These are phyloP conservation scores for Puccinia hordei DNA, from an alignment of 1,284 basidiomycete species.

Conservation along the genomic window DNA sequence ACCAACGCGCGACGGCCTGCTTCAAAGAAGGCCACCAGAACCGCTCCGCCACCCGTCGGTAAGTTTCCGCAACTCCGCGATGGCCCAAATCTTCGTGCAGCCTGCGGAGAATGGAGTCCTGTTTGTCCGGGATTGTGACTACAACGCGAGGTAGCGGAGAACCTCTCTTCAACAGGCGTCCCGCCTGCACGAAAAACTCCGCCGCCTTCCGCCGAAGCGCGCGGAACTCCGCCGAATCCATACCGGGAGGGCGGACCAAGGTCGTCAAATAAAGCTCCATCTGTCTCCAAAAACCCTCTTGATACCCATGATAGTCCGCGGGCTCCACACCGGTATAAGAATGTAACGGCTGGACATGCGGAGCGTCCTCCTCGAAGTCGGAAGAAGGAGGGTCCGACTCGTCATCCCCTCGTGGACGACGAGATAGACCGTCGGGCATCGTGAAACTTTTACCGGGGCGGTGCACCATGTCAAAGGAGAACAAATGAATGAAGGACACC, in stretches of 20 bases:
- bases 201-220: neutral
- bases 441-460: slow-evolving; percentile 11
- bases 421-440: slow-evolving; percentile 21
- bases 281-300: neutral
- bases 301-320: no score
- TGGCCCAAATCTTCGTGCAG: slow-evolving; percentile 5
- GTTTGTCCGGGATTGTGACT: neutral
- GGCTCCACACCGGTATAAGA: no score
- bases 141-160: neutral
- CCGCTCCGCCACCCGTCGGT: neutral
- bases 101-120: neutral
- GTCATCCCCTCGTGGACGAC: neutral
- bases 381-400: neutral
- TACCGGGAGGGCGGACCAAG: neutral
- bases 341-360: neutral
- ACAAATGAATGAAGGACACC: slow-evolving; percentile 29
- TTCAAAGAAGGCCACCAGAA: slow-evolving; percentile 22
- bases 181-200: neutral
- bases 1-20: neutral
- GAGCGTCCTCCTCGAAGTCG: slow-evolving; percentile 37
- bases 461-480: slow-evolving; percentile 26
- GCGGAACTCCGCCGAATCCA: neutral
- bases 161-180: neutral
- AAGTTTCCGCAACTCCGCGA: neutral
- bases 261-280: neutral